Conservation (phyloP, 768 basidiomycete species). For the Mycena polygramma region DNA sequence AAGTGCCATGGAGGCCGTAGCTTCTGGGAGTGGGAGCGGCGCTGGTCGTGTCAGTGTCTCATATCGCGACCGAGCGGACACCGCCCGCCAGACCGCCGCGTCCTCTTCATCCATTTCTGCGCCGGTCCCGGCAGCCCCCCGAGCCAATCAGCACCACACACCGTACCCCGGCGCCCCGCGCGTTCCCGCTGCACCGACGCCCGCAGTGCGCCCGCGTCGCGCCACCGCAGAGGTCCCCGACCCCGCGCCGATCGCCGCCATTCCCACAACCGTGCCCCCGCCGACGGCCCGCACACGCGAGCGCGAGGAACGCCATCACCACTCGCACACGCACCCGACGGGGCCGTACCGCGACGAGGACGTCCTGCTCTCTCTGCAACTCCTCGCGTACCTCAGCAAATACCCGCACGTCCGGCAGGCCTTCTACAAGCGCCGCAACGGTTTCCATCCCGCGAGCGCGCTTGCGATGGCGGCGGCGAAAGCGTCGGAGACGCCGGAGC, state of each 20-base stretch:
- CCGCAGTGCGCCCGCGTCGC: constrained; percentile 26
- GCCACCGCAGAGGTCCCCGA: constrained; percentile 36
- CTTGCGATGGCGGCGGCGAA: constrained; percentile 41
- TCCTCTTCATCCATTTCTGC: constrained; percentile 46
- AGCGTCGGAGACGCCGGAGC: constrained; percentile 33
- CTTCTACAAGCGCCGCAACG: constrained; percentile 89
- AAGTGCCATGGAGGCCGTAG: not conserved
- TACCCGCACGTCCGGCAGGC: constrained; percentile 97
- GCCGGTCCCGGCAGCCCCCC: constrained; percentile 45
- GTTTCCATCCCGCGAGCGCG: constrained; percentile 84
- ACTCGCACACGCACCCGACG: constrained; percentile 46
- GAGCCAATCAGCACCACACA: constrained; percentile 40
- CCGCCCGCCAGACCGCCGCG: constrained; percentile 40
- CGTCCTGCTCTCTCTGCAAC: constrained; percentile 89
- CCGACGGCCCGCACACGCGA: constrained; percentile 32
- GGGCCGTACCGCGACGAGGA: constrained; percentile 96
- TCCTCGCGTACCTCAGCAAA: constrained; percentile 96
- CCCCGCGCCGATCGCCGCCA: constrained; percentile 43
- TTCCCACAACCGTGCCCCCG: constrained; percentile 43
- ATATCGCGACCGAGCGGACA: constrained; percentile 44
- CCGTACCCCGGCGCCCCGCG: constrained; percentile 82
- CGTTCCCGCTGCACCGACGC: constrained; percentile 58
- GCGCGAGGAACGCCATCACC: constrained; percentile 49
- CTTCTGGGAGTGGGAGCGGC: not conserved
- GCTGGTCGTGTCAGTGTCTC: constrained; percentile 13